Conservation (phyloP, 345 rosid species). For the Crucihimalaya himalaica region DNA sequence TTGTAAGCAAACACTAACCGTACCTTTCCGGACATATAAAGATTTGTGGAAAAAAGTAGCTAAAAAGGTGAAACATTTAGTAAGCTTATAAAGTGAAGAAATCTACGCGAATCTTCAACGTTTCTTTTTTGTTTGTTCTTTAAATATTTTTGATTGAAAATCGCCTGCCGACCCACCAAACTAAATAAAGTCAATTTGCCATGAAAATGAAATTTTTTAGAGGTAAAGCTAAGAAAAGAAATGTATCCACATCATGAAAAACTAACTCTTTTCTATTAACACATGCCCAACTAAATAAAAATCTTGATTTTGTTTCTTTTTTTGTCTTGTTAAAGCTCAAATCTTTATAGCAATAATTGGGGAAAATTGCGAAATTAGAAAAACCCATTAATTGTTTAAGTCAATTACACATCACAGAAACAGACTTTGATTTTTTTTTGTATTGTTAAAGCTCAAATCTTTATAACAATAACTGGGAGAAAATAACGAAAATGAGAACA, state of each 20-base stretch:
- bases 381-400: neutral
- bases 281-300: conserved; percentile 9
- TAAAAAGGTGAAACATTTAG: conserved; percentile 31
- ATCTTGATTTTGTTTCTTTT: neutral
- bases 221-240: conserved; percentile 35
- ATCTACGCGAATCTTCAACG: conserved; percentile 30
- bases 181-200: conserved; percentile 35
- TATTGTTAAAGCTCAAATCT: conserved; percentile 35
- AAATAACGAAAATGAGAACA: neutral
- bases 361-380: neutral
- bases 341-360: conserved; percentile 22
- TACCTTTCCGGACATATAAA: conserved; percentile 37
- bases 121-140: neutral
- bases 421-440: neutral
- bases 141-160: neutral
- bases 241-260: conserved; percentile 30
- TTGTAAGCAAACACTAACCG: conserved; percentile 25
- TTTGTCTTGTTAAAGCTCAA: conserved; percentile 30
- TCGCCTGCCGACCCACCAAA: conserved; percentile 41
- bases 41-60: conserved; percentile 16
- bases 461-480: conserved; percentile 17
- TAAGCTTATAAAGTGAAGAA: conserved; percentile 37
- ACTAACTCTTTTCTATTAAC: conserved; percentile 21
- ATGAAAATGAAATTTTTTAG: conserved; percentile 22
- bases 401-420: neutral